Base-by-base conservation (phyloP, 164 flowering plant species). In the Stephania cephalantha region DNA sequence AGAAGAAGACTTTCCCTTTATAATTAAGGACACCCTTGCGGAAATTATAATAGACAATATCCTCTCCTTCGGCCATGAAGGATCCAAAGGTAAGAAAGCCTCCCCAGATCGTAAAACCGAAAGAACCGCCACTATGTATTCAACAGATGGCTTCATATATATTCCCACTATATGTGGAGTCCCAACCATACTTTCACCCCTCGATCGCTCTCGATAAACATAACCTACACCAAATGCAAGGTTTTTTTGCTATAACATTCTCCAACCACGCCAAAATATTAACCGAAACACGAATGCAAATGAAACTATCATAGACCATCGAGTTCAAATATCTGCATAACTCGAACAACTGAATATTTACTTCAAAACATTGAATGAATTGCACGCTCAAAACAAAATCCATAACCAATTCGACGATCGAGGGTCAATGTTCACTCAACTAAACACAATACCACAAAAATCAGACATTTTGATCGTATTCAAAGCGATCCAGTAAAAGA, bases 11-110 rank as follows among this genome's bases (percentile, higher is more conserved):
- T 74, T 68, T 66, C 80, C 76, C 68, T 79, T 82, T 69, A 95
- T 72, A 80, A 93, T 76, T 75, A 95, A 84, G 69, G 76, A 78
- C 74, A 82, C 86, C 78, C 80, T 79, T 52, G 95, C 85, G 68
- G 84, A 87, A 66, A 88, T 80, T 67, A 92, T 31, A 68, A 88
- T 72, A 6, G 95, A 87, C 52, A 84, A 74, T 72, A 93, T 81
- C 81, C 94, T 88, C 17, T 88, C 85, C 71, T 81, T 85, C 1
- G 99, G 97, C 97, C 94, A 93, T 11, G 84, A 85, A 74, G 93
- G 92, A 83, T 95, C 99, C 63, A 95, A 76, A 45, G 97, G 97
- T 81, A 95, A 75, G 79, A 95, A 93, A 74, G 93, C 99, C 76
- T 83, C 94, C 69, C 97, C 99, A 79, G 85, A 86, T 80, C 93